Percentiles rank a stretch among this genome's conserved stretches.
These are phyloP conservation scores for Russula emetica DNA, from an alignment of 768 basidiomycete species.

Conservation along the genomic window DNA sequence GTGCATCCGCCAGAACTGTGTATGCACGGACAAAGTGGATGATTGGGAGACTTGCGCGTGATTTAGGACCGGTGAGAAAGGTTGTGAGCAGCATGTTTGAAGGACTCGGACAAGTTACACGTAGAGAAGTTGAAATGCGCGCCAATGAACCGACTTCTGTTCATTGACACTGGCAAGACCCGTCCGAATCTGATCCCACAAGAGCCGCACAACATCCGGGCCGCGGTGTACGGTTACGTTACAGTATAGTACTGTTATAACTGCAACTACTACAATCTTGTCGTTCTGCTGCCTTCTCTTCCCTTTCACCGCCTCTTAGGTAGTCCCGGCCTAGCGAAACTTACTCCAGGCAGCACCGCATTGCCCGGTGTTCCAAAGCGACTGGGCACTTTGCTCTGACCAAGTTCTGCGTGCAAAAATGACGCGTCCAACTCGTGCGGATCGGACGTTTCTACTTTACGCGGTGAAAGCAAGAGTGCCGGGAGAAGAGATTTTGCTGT, in stretches of 20 bases:
- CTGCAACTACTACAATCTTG: background rate
- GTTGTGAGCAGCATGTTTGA: conserved; percentile 7
- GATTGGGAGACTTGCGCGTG: conserved; percentile 3
- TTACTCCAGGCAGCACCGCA: conserved; percentile 37
- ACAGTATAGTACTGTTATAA: too few species aligned
- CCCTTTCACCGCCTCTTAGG: conserved; percentile 43
- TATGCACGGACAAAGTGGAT: conserved; percentile 19
- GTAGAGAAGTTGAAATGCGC: background rate
- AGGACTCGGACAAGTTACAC: background rate
- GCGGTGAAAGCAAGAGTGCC: conserved; percentile 42
- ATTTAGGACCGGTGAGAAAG: background rate
- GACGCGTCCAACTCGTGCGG: conserved; percentile 64
- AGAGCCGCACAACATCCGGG: background rate
- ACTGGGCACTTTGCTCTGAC: conserved; percentile 31
- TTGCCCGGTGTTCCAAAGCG: conserved; percentile 28
- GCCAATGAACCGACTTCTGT: background rate
- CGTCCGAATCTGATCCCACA: background rate
- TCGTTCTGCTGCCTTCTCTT: background rate
- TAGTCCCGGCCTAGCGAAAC: conserved; percentile 72
- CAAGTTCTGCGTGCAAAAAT: conserved; percentile 58
- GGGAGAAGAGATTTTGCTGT: conserved; percentile 51
- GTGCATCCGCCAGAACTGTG: conserved; percentile 25
- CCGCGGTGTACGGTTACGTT: background rate
- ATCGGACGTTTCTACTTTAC: conserved; percentile 82
- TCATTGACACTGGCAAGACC: background rate